phyloP scores from a whole-genome alignment of 495 filamentous ascomycete genomes.

The Cercophora samala region DNA sequence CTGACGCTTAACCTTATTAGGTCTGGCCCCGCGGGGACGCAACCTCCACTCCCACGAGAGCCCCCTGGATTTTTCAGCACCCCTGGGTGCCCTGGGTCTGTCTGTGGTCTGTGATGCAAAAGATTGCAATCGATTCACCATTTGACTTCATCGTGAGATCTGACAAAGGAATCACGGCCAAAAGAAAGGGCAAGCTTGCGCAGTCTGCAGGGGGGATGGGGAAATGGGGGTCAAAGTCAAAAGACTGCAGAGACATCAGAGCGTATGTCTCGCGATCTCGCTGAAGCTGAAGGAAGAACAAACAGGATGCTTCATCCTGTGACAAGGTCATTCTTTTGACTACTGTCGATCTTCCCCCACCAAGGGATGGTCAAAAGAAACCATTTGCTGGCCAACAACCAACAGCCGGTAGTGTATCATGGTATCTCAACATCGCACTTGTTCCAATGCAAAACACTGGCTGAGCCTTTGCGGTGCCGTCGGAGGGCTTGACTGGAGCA shows the following conservation, averaged over 20 bases:
- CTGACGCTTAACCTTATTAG: conserved; percentile 41
- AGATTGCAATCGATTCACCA: neutral
- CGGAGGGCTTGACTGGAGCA: neutral
- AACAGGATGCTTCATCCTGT: neutral
- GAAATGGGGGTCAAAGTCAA: neutral
- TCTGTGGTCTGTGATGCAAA: neutral
- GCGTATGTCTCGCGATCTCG: conserved; percentile 1
- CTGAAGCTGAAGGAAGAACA: neutral
- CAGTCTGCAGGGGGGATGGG: neutral
- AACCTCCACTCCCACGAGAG: conserved; percentile 17
- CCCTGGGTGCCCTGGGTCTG: too few species aligned
- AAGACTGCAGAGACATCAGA: neutral
- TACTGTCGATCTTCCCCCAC: neutral
- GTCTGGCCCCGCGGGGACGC: conserved; percentile 5
- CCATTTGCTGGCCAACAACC: neutral
- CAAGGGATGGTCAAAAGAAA: neutral
- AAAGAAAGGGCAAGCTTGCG: neutral
- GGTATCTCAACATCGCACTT: neutral
- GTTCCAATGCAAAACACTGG: neutral
- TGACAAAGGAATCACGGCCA: neutral
- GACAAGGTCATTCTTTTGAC: neutral
- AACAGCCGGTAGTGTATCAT: neutral
- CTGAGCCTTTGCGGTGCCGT: neutral
- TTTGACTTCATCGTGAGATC: neutral
- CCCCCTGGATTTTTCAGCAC: conserved; percentile 17